These are phyloP conservation scores for Microdochium nivale DNA, from an alignment of 2,329 filamentous ascomycete species.

Conservation along the genomic window DNA sequence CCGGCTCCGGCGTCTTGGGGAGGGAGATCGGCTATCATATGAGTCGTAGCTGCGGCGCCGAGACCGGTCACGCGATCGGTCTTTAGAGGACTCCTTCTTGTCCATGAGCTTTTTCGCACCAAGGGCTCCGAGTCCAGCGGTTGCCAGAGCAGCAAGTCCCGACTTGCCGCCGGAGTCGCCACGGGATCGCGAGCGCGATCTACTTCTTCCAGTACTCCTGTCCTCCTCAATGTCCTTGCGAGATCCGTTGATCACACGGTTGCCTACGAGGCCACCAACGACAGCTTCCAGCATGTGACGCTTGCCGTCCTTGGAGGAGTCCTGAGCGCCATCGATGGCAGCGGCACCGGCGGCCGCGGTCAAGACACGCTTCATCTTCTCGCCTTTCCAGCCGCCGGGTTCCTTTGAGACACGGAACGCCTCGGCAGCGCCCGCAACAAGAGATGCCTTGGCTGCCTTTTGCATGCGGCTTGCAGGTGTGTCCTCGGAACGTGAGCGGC, in stretches of 20 bases:
- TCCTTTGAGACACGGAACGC: conserved; percentile 87
- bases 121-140: conserved; percentile 51
- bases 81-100: conserved; percentile 28
- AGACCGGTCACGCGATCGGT: conserved; percentile 44
- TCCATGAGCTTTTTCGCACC: conserved; percentile 52
- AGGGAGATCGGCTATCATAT: conserved; percentile 35
- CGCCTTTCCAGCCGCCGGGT: conserved; percentile 80
- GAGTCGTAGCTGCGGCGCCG: conserved; percentile 40
- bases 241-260: conserved; percentile 76
- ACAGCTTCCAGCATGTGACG: conserved; percentile 80
- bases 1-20: conserved; percentile 38
- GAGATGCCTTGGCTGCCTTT: conserved; percentile 83
- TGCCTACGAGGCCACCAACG: conserved; percentile 79
- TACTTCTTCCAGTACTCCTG: conserved; percentile 51
- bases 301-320: conserved; percentile 67
- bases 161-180: conserved; percentile 33
- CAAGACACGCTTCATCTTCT: conserved; percentile 84
- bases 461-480: conserved; percentile 53
- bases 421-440: conserved; percentile 84
- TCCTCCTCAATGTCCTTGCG: conserved; percentile 57
- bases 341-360: conserved; percentile 82
- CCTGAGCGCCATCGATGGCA: conserved; percentile 71
- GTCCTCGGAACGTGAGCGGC: conserved; percentile 43
- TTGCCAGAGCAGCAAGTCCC: conserved; percentile 52
- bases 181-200: conserved; percentile 54